Conservation (phyloP, 2,329 filamentous ascomycete species). For the Aspergillus fumigatus region DNA sequence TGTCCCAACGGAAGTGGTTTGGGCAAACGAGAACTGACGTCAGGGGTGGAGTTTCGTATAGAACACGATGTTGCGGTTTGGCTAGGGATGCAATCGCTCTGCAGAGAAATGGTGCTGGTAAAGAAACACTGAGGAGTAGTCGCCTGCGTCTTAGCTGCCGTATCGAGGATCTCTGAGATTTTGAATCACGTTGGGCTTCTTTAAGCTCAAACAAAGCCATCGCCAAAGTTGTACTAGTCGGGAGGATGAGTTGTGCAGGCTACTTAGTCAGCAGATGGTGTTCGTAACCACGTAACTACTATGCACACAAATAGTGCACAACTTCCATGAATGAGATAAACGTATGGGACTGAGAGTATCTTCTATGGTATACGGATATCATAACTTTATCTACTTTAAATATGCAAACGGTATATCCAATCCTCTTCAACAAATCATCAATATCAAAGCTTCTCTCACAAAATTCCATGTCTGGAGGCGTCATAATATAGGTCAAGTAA, state of each 20-base stretch:
- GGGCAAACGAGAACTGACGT: constrained; percentile 22
- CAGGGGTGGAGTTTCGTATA: constrained; percentile 12
- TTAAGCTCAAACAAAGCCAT: constrained; percentile 7
- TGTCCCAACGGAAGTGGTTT: constrained; percentile 5
- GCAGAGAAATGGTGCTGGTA: not conserved
- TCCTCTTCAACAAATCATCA: not conserved
- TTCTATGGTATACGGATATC: not conserved
- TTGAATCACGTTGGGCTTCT: constrained; percentile 4
- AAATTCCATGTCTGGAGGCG: constrained; percentile 48
- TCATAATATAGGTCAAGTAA: constrained; percentile 96
- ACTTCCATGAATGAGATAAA: not conserved
- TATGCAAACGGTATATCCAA: not conserved
- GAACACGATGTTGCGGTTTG: constrained; percentile 1
- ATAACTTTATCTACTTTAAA: not conserved
- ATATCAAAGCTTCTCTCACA: constrained; percentile 1
- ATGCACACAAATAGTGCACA: not conserved
- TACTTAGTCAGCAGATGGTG: constrained; percentile 11
- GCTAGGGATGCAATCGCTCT: not conserved
- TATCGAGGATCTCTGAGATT: not conserved
- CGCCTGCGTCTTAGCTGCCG: not conserved
- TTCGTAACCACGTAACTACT: too few relatives aligned
- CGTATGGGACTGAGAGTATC: not conserved
- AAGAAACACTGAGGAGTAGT: not conserved
- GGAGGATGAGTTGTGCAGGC: constrained; percentile 7
- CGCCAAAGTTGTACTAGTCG: constrained; percentile 8